Conservation (phyloP, 2,329 filamentous ascomycete species). For the Aureobasidium namibiae region DNA sequence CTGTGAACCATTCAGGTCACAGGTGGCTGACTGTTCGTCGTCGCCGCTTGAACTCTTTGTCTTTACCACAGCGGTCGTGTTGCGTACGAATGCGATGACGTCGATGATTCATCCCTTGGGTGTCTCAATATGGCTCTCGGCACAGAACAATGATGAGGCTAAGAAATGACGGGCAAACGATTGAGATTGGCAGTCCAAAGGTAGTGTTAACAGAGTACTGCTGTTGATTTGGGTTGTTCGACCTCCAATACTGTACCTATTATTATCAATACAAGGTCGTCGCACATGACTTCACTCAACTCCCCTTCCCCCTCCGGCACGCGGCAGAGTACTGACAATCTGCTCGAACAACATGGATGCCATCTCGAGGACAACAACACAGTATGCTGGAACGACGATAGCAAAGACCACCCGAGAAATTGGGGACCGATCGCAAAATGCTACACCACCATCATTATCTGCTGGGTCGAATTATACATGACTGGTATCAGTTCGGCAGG, state of each 20-base stretch:
- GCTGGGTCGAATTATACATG: slow-evolving; percentile 18
- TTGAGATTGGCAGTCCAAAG: background rate
- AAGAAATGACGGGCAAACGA: background rate
- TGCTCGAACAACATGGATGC: slow-evolving; percentile 12
- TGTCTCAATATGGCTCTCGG: background rate
- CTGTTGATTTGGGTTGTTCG: background rate
- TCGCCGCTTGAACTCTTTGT: background rate
- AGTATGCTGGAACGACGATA: slow-evolving; percentile 16
- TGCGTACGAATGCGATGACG: background rate
- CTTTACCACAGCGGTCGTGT: no score
- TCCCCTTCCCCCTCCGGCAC: background rate
- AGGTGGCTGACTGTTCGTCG: background rate
- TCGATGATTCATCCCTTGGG: background rate
- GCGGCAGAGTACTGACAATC: background rate
- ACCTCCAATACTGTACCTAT: background rate
- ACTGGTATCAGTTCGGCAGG: slow-evolving; percentile 18
- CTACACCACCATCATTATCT: slow-evolving; percentile 15
- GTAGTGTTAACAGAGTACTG: background rate
- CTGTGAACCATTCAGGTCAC: background rate
- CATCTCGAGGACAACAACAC: slow-evolving; percentile 15
- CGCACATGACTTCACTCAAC: background rate
- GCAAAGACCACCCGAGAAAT: slow-evolving; percentile 16
- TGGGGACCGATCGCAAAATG: slow-evolving; percentile 14
- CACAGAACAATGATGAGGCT: background rate
- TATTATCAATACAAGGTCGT: background rate